Evolutionary conservation across 306 rosid species (phyloP).

Genomic region (Luffa acutangula): DNA sequence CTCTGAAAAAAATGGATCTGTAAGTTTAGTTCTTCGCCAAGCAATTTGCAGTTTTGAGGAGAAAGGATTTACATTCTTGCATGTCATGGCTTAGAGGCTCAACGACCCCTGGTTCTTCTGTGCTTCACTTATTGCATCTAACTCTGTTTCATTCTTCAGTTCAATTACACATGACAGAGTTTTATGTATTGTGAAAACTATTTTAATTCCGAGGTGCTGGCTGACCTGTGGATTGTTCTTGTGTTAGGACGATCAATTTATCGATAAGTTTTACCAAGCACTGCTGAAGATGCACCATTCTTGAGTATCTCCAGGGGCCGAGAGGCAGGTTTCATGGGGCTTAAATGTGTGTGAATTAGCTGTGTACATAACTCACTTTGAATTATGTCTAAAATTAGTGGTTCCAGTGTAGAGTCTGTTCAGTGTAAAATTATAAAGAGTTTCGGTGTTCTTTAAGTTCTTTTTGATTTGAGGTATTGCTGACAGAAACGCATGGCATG

Average conservation of each 20-base stretch:
- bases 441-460: neutral
- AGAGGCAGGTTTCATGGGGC: neutral
- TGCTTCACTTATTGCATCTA: neutral
- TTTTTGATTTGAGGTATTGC: conserved; percentile 1
- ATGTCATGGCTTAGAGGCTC: neutral
- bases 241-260: conserved; percentile 73
- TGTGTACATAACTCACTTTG: conserved; percentile 8
- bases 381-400: conserved; percentile 7
- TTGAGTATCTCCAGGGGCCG: conserved; percentile 18
- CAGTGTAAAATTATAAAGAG: conserved; percentile 7
- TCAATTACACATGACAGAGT: neutral
- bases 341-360: conserved; percentile 2
- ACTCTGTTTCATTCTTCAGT: neutral
- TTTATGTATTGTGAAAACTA: neutral
- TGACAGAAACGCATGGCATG: neutral
- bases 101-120: neutral
- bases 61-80: no score
- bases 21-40: no score
- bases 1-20: no score
- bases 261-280: conserved; percentile 61
- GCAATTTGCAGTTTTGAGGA: neutral
- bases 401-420: conserved; percentile 6
- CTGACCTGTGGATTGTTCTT: neutral
- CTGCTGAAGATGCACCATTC: conserved; percentile 51
- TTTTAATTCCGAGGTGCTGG: neutral